Base-by-base conservation (phyloP, 306 rosid species). In the Rosa persica region DNA sequence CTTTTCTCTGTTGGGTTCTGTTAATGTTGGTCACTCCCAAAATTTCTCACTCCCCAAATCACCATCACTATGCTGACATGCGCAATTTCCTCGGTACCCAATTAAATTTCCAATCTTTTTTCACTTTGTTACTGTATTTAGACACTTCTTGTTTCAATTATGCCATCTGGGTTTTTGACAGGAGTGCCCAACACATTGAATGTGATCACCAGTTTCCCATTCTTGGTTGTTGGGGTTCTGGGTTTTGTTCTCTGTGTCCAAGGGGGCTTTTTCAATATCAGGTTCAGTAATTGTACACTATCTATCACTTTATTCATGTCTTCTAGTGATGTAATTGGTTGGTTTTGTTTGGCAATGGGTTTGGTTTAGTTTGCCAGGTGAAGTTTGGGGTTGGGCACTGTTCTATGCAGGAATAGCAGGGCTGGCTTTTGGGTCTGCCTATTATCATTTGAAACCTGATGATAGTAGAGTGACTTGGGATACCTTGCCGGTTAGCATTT, bases 151-250 rank as follows among this genome's bases (percentile, higher is more conserved):
- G 69, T 79, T 34, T 12, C 64, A 51, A 74, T 84, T 83, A 27
- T 47, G 42, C 76, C 4, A 68, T 72, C 72, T 69, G 88, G 87
- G 86, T 83, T 44, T 67, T 74, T 46, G 27, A 3, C 88, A 89
- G 93, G 93, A 51, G 89, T 91, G 9, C 96, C 96, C 40, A 91
- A 85, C 74, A 87, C 96, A 10, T 71, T 91, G 87, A 91, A 91
- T 51, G 92, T 91, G 82, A 76, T 89, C 68, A 86, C 96, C 36
- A 91, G 80, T 89, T 91, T 91, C 75, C 96, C 91, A 4, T 91
- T 89, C 78, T 82, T 91, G 82, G 87, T 87, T 80, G 92, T 86
- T 83, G 96, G 93, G 61, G 90, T 86, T 76, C 74, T 91, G 66
- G 92, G 96, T 38, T 75, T 91, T 51, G 90, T 91, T 77, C 81